Base-by-base conservation (phyloP, 768 basidiomycete species). In the Lentinula lateritia region DNA sequence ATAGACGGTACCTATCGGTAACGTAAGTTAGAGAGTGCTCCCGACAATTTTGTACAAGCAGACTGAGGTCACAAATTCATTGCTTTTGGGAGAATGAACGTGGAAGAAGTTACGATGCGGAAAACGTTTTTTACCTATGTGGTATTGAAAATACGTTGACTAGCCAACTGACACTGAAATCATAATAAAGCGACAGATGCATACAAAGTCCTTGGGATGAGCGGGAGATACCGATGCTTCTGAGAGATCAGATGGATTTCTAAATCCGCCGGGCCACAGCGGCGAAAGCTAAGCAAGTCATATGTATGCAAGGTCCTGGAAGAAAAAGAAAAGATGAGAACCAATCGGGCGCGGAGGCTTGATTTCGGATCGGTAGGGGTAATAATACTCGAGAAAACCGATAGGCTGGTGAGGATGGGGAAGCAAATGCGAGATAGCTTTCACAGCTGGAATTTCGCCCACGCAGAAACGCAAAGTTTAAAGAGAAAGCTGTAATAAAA, bases 281-380 rank as follows among this genome's bases (percentile, higher is more conserved):
- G 54, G 41, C 38, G 52, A 13, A 53, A 56, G 28, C 12, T 9
- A 23, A 28, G 28, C 13, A 50, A 34, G 35, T 52, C 32, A 52
- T 52, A 52, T 32, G 28, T 13, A 52, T 52, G 46, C 46, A 52
- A 52, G 50, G 50, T 48, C 46, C 50, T 52, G 50, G 50, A 32
- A 52, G 50, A 52, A 52, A 52, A 48, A 23, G 18, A 52, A 52
- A 48, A 23, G 18, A 48, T 9, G 46, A 48, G 28, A 52, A 55
- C 53, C 53, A 41, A 41, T 38, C 53, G 39, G 36, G 75, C 70
- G 64, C 62, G 66, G 64, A 73, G 71, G 64, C 70, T 61, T 68
- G 66, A 70, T 67, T 66, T 80, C 79, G 80, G 83, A 73, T 73
- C 78, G 82, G 78, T 74, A 65, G 64, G 65, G 70, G 68, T 73